Conservation (phyloP, 1,284 basidiomycete genomes). For the Austropuccinia psidii region DNA sequence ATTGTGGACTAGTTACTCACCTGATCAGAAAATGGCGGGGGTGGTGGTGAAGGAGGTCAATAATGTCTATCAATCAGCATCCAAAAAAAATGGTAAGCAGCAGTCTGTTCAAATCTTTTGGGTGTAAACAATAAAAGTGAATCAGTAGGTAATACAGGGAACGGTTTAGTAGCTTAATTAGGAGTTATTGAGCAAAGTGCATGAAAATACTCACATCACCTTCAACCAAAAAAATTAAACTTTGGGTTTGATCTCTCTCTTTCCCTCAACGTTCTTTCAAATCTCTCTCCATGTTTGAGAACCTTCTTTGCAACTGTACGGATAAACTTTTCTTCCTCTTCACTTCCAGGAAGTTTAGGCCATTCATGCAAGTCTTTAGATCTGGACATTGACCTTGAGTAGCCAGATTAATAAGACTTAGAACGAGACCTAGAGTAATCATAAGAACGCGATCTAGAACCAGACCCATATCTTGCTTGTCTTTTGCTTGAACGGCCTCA, state of each 20-base stretch:
- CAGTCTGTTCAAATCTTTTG: too few relatives aligned
- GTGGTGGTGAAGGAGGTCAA: conserved; percentile 51
- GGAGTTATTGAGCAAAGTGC: not conserved
- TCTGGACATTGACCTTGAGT: conserved; percentile 4
- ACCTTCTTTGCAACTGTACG: conserved; percentile 75
- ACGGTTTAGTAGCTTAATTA: conserved; percentile 20
- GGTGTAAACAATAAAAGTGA: too few relatives aligned
- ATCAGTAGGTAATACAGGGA: not conserved
- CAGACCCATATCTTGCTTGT: conserved; percentile 23
- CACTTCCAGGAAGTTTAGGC: conserved; percentile 61
- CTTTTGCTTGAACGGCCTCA: conserved; percentile 53
- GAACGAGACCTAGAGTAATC: conserved; percentile 44
- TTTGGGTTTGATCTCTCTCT: conserved; percentile 71
- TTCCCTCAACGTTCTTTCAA: conserved; percentile 66
- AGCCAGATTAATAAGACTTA: conserved; percentile 35
- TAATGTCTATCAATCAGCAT: conserved; percentile 63
- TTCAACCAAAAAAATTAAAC: conserved; percentile 67
- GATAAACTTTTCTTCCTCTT: conserved; percentile 64
- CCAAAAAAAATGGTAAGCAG: conserved; percentile 70
- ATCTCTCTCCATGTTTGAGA: conserved; percentile 66
- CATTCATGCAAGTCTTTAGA: conserved; percentile 45
- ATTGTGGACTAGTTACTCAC: too few relatives aligned
- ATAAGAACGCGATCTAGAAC: conserved; percentile 42
- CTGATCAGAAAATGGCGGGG: conserved; percentile 73
- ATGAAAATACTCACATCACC: conserved; percentile 55